Base-by-base conservation (phyloP, 805 yeast genomes). In the Saturnispora quitensis region DNA sequence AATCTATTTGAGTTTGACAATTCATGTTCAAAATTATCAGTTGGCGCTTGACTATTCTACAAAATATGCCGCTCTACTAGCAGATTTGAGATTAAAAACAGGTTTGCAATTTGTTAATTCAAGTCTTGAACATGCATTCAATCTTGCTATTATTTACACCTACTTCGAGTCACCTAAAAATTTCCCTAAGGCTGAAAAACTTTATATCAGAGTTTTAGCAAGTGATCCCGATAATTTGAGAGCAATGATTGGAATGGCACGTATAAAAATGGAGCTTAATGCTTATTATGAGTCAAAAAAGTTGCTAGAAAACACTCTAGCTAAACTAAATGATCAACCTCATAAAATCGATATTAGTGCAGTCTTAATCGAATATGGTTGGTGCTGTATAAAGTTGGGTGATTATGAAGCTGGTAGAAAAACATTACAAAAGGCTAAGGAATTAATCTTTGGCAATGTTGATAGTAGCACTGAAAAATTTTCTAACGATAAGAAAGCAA, bases 151-250 rank as follows among this genome's bases (percentile, higher is more conserved):
- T 0, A 75, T 85, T 1, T 87, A 89, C 62, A 86, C 95, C 0
- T 84, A 87, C 62, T 77, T 82, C 61, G 96, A 91, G 64, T 86
- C 97, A 0, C 99, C 98, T 10, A 89, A 89, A 65, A 86, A 91
- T 66, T 88, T 80, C 61, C 73, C 78, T 2, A 73, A 82, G 25
- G 98, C 99, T 0, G 62, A 84, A 28, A 79, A 78, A 47, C 65
- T 89, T 15, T 93, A 84, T 65, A 84, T 85, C 36, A 69, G 72
- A 24, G 79, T 89, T 3, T 70, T 88, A 25, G 56, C 55, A 17
- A 60, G 59, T 3, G 70, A 68, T 52, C 69, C 70, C 0, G 56
- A 65, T 0, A 70, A 70, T 20, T 67, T 75, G 5, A 74, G 73
- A 45, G 96, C 96, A 0, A 73, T 77, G 51, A 75, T 90, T 40